phyloP scores from a whole-genome alignment of 305 asterid species.

The Fraxinus sp. region DNA sequence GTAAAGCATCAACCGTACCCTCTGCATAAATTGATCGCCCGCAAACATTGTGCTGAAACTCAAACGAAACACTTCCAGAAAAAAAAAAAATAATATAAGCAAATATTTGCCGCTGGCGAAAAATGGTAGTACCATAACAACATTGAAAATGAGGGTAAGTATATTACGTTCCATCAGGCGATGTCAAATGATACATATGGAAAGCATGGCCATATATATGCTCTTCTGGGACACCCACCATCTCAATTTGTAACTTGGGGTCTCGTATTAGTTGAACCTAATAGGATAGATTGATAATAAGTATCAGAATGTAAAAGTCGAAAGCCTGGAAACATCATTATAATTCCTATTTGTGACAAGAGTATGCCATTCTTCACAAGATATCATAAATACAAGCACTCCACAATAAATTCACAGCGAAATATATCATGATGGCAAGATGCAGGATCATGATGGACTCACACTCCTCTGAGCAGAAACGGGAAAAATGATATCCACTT shows the following conservation, averaged over 20 bases:
- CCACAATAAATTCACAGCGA: background rate
- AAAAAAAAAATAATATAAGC: constrained; percentile 11
- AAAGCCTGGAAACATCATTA: background rate
- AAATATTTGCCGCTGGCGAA: constrained; percentile 8
- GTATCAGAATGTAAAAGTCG: background rate
- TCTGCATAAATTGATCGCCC: constrained; percentile 97
- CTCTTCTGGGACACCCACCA: constrained; percentile 95
- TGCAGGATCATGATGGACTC: constrained; percentile 3
- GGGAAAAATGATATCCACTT: background rate
- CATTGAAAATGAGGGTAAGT: constrained; percentile 1
- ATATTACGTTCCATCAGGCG: constrained; percentile 83
- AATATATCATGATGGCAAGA: constrained; percentile 1
- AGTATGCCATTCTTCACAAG: background rate
- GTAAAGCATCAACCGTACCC: constrained; percentile 84
- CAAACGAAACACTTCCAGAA: constrained; percentile 56
- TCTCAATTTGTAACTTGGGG: constrained; percentile 70
- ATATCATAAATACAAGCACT: background rate
- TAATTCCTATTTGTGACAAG: background rate
- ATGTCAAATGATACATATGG: constrained; percentile 82
- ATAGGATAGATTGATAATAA: constrained; percentile 13
- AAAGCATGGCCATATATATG: constrained; percentile 85
- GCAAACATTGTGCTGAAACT: constrained; percentile 92
- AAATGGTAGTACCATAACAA: background rate
- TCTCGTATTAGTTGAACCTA: constrained; percentile 79
- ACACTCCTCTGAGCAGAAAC: background rate